Conservation (phyloP, 371 early-diverging fungal genomes). For the Paramicrosporidium saccamoebae region DNA sequence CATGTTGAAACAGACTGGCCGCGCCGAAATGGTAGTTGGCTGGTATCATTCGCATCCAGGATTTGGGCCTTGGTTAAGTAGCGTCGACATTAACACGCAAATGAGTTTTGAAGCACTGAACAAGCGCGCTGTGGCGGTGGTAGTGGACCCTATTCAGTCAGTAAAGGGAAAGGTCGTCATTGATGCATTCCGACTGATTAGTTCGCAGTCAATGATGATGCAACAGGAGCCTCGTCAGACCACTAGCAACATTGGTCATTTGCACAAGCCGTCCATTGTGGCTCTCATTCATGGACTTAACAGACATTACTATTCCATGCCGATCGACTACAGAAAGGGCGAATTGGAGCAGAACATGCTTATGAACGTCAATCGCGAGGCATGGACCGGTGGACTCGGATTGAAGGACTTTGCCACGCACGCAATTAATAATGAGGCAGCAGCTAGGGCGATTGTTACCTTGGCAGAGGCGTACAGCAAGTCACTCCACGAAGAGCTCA, state of each 20-base stretch:
- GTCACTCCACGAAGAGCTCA: constrained; percentile 71
- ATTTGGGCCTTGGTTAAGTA: constrained; percentile 99
- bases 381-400: constrained; percentile 90
- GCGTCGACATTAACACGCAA: constrained; percentile 97
- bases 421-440: constrained; percentile 35
- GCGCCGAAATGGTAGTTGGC: constrained; percentile 98
- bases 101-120: constrained; percentile 89
- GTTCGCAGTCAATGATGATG: constrained; percentile 50
- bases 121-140: constrained; percentile 94
- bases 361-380: constrained; percentile 89
- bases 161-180: constrained; percentile 99
- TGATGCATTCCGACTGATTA: constrained; percentile 96
- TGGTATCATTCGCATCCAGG: constrained; percentile 99
- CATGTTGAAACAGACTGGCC: constrained; percentile 95
- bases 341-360: constrained; percentile 97
- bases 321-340: constrained; percentile 95
- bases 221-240: constrained; percentile 95
- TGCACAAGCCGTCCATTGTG: constrained; percentile 93
- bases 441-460: constrained; percentile 55
- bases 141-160: constrained; percentile 98
- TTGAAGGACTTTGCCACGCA: constrained; percentile 49
- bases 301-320: constrained; percentile 96
- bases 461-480: constrained; percentile 78
- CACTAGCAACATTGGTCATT: constrained; percentile 95
- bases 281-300: constrained; percentile 96